Percentiles rank a stretch among this genome's conserved stretches.
These are phyloP conservation scores for Melastoma candidum DNA, from an alignment of 441 rosid genomes.

Conservation along the genomic window DNA sequence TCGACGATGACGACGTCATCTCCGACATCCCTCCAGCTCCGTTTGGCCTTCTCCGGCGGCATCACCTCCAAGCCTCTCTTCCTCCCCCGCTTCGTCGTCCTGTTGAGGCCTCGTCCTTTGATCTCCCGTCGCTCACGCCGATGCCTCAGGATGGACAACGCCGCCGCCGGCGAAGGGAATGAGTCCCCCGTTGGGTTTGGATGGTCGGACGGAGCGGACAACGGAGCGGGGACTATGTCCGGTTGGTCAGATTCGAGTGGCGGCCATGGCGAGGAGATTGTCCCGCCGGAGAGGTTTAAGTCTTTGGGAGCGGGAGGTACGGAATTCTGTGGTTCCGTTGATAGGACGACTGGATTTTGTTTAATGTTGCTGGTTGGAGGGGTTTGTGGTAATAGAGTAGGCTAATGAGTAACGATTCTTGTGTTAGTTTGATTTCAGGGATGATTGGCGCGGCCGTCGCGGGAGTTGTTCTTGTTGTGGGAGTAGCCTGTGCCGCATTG, in stretches of 20 bases:
- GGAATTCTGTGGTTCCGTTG: neutral
- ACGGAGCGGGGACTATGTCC: constrained; percentile 33
- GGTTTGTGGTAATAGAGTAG: no score
- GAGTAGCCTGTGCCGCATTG: constrained; percentile 50
- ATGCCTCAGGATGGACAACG: constrained; percentile 3
- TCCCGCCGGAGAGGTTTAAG: constrained; percentile 25
- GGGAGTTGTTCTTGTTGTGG: constrained; percentile 48
- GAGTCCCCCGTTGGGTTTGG: constrained; percentile 12
- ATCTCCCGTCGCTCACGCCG: constrained; percentile 6
- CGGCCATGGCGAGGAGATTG: constrained; percentile 10
- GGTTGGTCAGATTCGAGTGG: constrained; percentile 64
- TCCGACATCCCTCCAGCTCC: constrained; percentile 19
- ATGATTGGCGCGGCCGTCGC: constrained; percentile 67
- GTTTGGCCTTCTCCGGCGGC: constrained; percentile 8
- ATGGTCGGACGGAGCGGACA: constrained; percentile 27
- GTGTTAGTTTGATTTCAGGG: constrained; percentile 77
- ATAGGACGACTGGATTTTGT: no score
- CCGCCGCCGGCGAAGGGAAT: constrained; percentile 13
- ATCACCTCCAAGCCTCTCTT: constrained; percentile 7
- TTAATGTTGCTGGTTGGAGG: no score
- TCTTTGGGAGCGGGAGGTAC: constrained; percentile 36
- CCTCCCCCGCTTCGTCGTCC: constrained; percentile 4
- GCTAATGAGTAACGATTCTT: constrained; percentile 10
- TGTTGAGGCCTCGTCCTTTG: constrained; percentile 2
- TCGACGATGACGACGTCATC: constrained; percentile 5